These are phyloP conservation scores for Lentinula detonsa DNA, from an alignment of 768 basidiomycete genomes.

Conservation along the genomic window DNA sequence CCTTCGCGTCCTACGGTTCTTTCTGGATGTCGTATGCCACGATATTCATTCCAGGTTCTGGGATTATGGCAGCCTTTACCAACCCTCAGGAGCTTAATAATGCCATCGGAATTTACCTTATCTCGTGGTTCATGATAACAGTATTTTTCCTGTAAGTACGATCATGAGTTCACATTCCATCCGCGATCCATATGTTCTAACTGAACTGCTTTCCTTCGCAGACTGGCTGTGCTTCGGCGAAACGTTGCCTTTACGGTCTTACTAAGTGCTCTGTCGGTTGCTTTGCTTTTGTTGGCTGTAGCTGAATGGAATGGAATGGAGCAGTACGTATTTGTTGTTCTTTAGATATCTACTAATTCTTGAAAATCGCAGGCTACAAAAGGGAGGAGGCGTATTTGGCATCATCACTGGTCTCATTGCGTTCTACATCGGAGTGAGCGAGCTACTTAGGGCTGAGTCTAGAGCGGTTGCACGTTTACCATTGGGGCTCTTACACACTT, in stretches of 20 bases:
- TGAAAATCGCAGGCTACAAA: conserved; percentile 21
- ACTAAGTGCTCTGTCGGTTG: not conserved
- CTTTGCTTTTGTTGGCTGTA: not conserved
- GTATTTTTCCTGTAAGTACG: conserved; percentile 52
- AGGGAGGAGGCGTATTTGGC: conserved; percentile 40
- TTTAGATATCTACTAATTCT: not conserved
- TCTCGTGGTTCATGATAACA: conserved; percentile 63
- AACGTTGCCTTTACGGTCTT: conserved; percentile 2
- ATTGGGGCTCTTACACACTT: conserved; percentile 30
- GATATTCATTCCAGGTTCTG: conserved; percentile 61
- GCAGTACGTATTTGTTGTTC: conserved; percentile 10
- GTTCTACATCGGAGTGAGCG: conserved; percentile 40
- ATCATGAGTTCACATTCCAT: not conserved
- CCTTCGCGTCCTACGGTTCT: conserved; percentile 66
- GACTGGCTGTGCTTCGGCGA: conserved; percentile 3
- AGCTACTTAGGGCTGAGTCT: conserved; percentile 36
- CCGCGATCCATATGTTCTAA: not conserved
- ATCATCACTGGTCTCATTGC: conserved; percentile 41
- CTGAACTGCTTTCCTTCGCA: not conserved
- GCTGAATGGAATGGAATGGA: conserved; percentile 12
- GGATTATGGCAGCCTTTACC: conserved; percentile 47
- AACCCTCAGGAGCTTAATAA: conserved; percentile 34
- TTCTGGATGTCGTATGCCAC: conserved; percentile 80
- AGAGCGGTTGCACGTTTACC: conserved; percentile 32
- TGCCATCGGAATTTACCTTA: conserved; percentile 65